Base-by-base conservation (phyloP, 108 stramenopile species). In the Stephanodiscus triporus region DNA sequence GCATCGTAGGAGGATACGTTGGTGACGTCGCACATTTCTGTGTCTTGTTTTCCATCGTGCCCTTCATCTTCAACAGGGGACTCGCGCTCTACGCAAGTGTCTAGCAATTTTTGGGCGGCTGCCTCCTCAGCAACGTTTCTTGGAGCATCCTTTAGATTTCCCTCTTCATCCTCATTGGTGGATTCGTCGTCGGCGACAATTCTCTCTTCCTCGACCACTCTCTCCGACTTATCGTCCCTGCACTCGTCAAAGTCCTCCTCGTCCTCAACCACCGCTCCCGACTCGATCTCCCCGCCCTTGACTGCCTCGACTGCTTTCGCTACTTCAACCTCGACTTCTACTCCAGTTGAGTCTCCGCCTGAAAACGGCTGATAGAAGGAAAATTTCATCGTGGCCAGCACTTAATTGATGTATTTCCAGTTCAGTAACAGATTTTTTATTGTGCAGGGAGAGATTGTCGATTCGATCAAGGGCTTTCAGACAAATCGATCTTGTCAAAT, bases 281-380 rank as follows among this genome's bases (percentile, higher is more conserved):
- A 13, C 32, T 59, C 58, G 34, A 17, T 37, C 6, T 32, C n/a
- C 58, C 37, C 58, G 27, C n/a, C 34, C 32, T 29, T 19, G 32
- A 59, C 14, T 37, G 32, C 30, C 58, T 59, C 58, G 14, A 59
- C 37, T 22, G 5, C 37, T 40, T 40, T n/a, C n/a, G n/a, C n/a
- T n/a, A n/a, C n/a, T n/a, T n/a, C n/a, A n/a, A n/a, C n/a, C n/a
- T n/a, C n/a, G n/a, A n/a, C n/a, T n/a, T n/a, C 17, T 4, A 40
- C 40, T 59, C 11, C 60, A 61, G 37, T 2, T 40, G 38, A 61
- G 17, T 19, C 17, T 19, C 37, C 60, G 40, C 17, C n/a, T 37
- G 29, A 9, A 20, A 6, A 16, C 37, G 60, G 4, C 30, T 36
- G 22, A 40, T 61, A 61, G 60, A 61, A 61, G 60, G 60, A 61